Base-by-base conservation (phyloP, 1,284 basidiomycete genomes). In the Moesziomyces sp. region DNA sequence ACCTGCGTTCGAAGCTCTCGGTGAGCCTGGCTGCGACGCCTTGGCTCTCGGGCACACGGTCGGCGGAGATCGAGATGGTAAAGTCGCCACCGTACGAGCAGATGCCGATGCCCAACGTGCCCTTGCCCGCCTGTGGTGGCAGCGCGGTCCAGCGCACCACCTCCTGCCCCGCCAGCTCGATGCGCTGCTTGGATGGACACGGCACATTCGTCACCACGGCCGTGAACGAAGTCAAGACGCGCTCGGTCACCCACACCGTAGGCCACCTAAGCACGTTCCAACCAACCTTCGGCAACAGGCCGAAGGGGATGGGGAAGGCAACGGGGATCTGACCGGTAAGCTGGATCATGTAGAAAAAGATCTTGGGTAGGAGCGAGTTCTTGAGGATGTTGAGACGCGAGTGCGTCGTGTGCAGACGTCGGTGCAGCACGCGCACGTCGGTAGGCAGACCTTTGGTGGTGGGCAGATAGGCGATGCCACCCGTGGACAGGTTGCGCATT, bases 191-290 rank as follows among this genome's bases (percentile, higher is more conserved):
- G 18, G 68, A 60, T 1, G 78, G 78, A 19, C 82, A 82, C 16
- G 82, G 81, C 13, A 83, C 81, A 46, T 83, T 83, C 23, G 81
- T 83, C 18, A 82, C 61, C 5, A 83, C 77, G 10, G 79, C 81
- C 1, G 71, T 74, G 35, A 77, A 70, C 4, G 44, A 70, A 9
- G 68, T 62, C n/a, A 79, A 43, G 23, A 62, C 54, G n/a, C 52
- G 35, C 35, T 66, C 65, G 14, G 60, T 55, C 8, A 63, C 62
- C 50, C 52, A 56, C 1, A 58, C 54, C 4, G 61, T 58, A 0
- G 65, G 61, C 19, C 35, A 61, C 8, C 71, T 58, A 0, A 69
- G 23, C 26, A 61, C 21, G 42, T 74, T 74, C 35, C 46, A 55
- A 0, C 18, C 26, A 3, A 49, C 46, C 35, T 58, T 64, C 19